Evolutionary conservation across 768 basidiomycete species (phyloP), one percentile per base, ranked within the genome.

Genomic region (Trametes cinnabarina): DNA sequence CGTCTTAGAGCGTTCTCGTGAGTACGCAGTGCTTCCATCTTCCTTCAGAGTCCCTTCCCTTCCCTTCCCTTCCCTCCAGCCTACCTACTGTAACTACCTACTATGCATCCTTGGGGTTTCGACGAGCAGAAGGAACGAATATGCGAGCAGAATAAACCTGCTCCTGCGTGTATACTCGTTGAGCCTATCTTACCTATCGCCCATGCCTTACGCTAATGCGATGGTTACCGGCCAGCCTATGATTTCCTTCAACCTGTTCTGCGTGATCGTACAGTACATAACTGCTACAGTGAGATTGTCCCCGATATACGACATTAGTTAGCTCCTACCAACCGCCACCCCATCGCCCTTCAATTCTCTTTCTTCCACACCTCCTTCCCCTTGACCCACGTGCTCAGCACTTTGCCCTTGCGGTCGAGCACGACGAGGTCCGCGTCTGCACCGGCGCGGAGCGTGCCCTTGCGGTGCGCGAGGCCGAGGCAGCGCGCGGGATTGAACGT

Each of bases 401-500:
- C 84, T 46, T 77, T 74, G 3, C 91, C 90, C 47, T 79, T 76
- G 55, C 79, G 76, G 66, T 90, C 85, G 44, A 94, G 79, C 25
- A 94, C 83, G 37, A 86, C 82, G 35, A 96, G 73, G 72, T 96
- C 94, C 9, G 92, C 94, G 68, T 94, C 89, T 28, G 85, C 90
- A n/a, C 90, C 92, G 1, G 88, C 74, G 47, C 86, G 80, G 22
- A 95, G 75, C 19, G 88, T 88, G 22, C 94, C 93, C 73, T 94
- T 96, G 63, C 74, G 82, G 56, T 85, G 74, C 70, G 89, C 86
- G 53, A 92, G 88, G 17, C 88, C 85, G 19, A 96, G 80, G 68
- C 89, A 88, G 62, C 87, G 87, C 3, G 94, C 93, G 15, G 93
- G 91, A 65, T 92, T 91, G 66, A 80, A 84, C 2, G 93, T 95